Evolutionary conservation across 371 early-diverging fungal species (phyloP).

Genomic region (Chytridiales sp.): DNA sequence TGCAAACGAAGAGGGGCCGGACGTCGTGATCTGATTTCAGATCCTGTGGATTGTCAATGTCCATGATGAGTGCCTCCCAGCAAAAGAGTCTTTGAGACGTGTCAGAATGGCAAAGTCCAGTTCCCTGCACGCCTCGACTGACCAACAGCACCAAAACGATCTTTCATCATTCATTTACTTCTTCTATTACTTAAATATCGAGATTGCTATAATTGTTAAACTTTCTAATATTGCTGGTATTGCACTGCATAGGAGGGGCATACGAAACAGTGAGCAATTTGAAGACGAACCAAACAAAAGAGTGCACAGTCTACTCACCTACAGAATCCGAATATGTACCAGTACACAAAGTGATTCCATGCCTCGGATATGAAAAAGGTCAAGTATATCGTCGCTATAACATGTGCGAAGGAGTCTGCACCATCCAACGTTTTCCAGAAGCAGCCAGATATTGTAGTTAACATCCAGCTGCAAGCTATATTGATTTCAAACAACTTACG

Average conservation of each 20-base stretch:
- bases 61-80: no score
- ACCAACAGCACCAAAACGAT: no score
- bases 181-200: no score
- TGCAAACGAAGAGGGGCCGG: slow-evolving; percentile 95
- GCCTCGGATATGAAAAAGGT: slow-evolving; percentile 14
- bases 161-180: no score
- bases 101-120: no score
- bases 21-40: slow-evolving; percentile 86
- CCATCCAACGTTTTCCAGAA: slow-evolving; percentile 32
- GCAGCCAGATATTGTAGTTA: slow-evolving; percentile 29
- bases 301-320: slow-evolving; percentile 24
- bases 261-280: neutral
- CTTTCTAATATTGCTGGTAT: slow-evolving; percentile 4
- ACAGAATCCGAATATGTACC: slow-evolving; percentile 48
- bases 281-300: neutral
- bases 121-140: no score
- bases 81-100: no score
- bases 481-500: slow-evolving; percentile 15
- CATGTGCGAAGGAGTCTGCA: neutral
- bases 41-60: no score
- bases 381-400: slow-evolving; percentile 4
- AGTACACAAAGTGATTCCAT: slow-evolving; percentile 40
- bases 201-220: no score
- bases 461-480: slow-evolving; percentile 28
- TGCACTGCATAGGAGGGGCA: neutral